Base-by-base conservation (phyloP, 495 filamentous ascomycete genomes). In the Talaromyces trachyspermus region DNA sequence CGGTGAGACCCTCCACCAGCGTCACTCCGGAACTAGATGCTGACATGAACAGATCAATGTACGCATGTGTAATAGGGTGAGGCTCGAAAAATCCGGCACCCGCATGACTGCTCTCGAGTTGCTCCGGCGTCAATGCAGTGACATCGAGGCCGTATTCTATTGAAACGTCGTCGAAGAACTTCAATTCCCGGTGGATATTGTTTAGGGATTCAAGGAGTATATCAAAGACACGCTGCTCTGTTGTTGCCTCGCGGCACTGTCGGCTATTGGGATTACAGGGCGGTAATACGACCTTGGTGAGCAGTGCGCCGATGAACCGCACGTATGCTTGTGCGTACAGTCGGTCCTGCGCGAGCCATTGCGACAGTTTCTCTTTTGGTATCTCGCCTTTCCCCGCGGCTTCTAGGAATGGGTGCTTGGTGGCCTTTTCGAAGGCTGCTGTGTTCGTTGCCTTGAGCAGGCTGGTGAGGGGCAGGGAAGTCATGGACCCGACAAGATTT, bases 291-390 rank as follows among this genome's bases (percentile, higher is more conserved):
- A 85, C 68, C 41, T 81, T 80, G 2, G 78, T 64, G 25, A 90
- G 76, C 14, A 88, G 57, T n/a, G 67, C 64, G 14, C 82, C 83
- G 25, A 82, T 78, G 55, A 85, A 86, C 29, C 80, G 70, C 58
- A 87, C 69, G 59, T 85, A 86, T 41, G 78, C 77, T 50, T 86
- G 83, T 17, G 83, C 79, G 64, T 89, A 88, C 43, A 88, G 72
- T 7, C 81, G 67, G 66, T 90, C 86, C 63, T 88, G 84, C 18
- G 81, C 74, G 32, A 90, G 76, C 85, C 85, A 90, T 60, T 76
- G 69, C 27, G 76, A 72, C 10, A 89, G 74, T 0, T 66, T 58
- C 1, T 63, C 52, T 36, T 77, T 75, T 17, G 75, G 61, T 25
- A 89, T 69, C 3, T 68, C 74, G 46, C 85, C 85, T 42, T 69